Percentiles rank a stretch among this genome's conserved stretches.
These are phyloP conservation scores for Colletotrichum phormii DNA, from an alignment of 2,329 filamentous ascomycete genomes.

Conservation along the genomic window DNA sequence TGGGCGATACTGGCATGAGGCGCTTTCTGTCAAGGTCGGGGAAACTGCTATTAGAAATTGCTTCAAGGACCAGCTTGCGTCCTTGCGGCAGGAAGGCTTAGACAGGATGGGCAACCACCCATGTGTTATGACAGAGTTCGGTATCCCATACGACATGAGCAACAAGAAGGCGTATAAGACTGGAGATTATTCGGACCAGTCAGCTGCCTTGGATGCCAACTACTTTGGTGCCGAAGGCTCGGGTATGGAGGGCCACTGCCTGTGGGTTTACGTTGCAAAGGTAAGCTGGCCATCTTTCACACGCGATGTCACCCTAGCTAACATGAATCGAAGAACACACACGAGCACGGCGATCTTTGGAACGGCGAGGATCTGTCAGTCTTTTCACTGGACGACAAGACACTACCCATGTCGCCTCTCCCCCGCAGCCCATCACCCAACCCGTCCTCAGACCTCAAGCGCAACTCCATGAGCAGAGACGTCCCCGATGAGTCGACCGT, in stretches of 20 bases:
- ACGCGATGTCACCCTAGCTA: neutral
- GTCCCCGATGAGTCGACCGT: slow-evolving; percentile 68
- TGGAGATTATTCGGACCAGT: slow-evolving; percentile 93
- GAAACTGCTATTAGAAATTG: slow-evolving; percentile 96
- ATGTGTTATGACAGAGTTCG: slow-evolving; percentile 92
- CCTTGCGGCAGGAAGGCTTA: slow-evolving; percentile 86
- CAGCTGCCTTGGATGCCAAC: slow-evolving; percentile 93
- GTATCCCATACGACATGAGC: slow-evolving; percentile 99
- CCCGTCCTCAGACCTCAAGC: slow-evolving; percentile 36
- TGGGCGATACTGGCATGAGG: slow-evolving; percentile 87
- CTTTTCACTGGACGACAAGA: slow-evolving; percentile 83
- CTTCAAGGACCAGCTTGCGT: slow-evolving; percentile 86
- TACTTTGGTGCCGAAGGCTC: slow-evolving; percentile 92
- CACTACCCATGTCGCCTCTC: slow-evolving; percentile 63
- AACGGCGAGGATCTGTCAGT: slow-evolving; percentile 98
- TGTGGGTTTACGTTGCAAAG: slow-evolving; percentile 87
- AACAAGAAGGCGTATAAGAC: slow-evolving; percentile 95
- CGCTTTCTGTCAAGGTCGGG: slow-evolving; percentile 91
- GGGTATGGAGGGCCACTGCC: slow-evolving; percentile 83
- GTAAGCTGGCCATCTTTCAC: slow-evolving; percentile 54
- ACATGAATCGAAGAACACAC: slow-evolving; percentile 73
- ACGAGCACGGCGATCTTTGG: slow-evolving; percentile 93
- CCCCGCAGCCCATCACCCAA: slow-evolving; percentile 54
- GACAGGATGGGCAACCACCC: slow-evolving; percentile 91
- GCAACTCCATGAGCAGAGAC: slow-evolving; percentile 46